These are phyloP conservation scores for Primulina huaijiensis DNA, from an alignment of 257 asterid species.

Conservation along the genomic window DNA sequence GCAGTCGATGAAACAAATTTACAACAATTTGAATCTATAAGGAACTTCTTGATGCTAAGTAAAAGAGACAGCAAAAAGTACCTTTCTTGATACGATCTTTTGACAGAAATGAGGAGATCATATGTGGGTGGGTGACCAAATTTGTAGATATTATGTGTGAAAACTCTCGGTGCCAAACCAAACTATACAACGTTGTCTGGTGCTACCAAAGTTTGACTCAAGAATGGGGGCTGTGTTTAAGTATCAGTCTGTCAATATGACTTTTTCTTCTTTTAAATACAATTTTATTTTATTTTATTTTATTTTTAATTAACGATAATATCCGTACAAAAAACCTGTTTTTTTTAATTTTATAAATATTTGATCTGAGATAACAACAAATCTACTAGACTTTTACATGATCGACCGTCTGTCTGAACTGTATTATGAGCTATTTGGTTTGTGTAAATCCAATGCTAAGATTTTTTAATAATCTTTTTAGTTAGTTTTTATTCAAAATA, in stretches of 20 bases:
- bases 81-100: slow-evolving; percentile 16
- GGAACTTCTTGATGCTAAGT: neutral
- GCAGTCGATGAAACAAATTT: neutral
- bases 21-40: neutral
- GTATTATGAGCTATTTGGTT: too few relatives aligned
- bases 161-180: neutral
- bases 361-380: too few relatives aligned
- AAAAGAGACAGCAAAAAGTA: slow-evolving; percentile 14
- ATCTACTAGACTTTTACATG: too few relatives aligned
- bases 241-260: neutral
- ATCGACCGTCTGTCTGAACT: too few relatives aligned
- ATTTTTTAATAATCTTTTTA: too few relatives aligned
- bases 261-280: too few relatives aligned
- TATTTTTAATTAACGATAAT: too few relatives aligned
- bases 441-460: too few relatives aligned
- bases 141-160: neutral
- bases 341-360: too few relatives aligned
- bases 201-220: neutral
- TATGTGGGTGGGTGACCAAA: slow-evolving; percentile 5
- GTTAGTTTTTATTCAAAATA: too few relatives aligned
- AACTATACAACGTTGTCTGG: neutral
- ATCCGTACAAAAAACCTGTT: too few relatives aligned
- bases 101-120: neutral
- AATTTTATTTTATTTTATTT: too few relatives aligned
- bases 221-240: neutral